Conservation (phyloP, 208 protist species). For the Crithidia thermophila region DNA sequence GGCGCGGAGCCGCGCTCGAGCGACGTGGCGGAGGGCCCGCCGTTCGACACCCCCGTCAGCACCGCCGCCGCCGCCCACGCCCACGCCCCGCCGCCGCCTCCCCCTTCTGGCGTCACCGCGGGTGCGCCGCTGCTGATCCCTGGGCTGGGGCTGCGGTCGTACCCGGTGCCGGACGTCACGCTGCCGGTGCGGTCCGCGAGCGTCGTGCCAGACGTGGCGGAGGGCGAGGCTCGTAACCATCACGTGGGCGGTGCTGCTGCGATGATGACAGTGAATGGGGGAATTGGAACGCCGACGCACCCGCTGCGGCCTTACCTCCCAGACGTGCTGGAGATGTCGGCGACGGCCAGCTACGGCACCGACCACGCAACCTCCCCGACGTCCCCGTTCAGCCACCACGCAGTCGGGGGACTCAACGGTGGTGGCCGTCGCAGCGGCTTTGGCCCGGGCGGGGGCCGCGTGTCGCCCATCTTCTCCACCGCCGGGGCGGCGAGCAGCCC, state of each 20-base stretch:
- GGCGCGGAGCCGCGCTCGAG: not conserved
- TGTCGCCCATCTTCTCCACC: not conserved
- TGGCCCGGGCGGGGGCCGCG: not conserved
- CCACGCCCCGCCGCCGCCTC: not conserved
- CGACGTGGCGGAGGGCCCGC: not conserved
- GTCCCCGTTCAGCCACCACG: constrained; percentile 4
- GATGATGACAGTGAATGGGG: not conserved
- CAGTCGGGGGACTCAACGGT: not conserved
- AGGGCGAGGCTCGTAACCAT: not conserved
- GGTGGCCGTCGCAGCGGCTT: not conserved
- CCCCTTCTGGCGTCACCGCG: not conserved
- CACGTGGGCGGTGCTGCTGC: not conserved
- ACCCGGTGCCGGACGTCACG: constrained; percentile 34
- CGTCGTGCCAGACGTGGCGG: not conserved
- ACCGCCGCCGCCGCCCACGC: not conserved
- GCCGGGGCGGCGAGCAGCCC: constrained; percentile 15
- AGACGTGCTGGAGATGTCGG: constrained; percentile 3
- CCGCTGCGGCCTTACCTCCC: not conserved
- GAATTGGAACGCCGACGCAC: not conserved
- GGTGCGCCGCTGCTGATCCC: constrained; percentile 35
- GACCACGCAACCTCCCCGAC: constrained; percentile 10
- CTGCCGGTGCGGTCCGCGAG: constrained; percentile 26
- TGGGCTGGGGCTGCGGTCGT: constrained; percentile 46
- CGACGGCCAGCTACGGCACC: constrained; percentile 14
- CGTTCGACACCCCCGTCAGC: not conserved